Evolutionary conservation across 345 rosid genomes (phyloP).

Genomic region (Aethionema arabicum): DNA sequence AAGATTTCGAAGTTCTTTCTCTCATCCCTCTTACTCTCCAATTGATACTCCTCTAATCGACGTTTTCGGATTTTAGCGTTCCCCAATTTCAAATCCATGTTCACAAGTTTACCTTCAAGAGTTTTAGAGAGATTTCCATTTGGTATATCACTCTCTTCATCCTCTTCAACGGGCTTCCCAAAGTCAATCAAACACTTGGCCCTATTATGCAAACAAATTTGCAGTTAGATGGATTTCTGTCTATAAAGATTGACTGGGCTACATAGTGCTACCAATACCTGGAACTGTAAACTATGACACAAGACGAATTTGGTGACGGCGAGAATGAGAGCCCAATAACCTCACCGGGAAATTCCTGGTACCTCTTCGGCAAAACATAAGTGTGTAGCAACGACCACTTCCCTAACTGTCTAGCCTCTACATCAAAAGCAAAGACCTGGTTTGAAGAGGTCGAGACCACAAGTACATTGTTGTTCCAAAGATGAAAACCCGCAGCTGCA

Average conservation of each 20-base stretch:
- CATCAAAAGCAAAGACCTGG: conserved; percentile 84
- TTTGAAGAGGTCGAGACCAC: conserved; percentile 76
- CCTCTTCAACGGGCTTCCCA: conserved; percentile 70
- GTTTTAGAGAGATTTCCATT: conserved; percentile 48
- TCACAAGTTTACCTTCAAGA: conserved; percentile 40
- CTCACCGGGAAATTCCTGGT: conserved; percentile 95
- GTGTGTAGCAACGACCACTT: conserved; percentile 80
- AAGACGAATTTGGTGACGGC: conserved; percentile 52
- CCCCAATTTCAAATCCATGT: conserved; percentile 38
- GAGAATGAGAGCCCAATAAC: conserved; percentile 85
- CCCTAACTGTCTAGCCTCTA: conserved; percentile 84
- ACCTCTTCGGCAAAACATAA: conserved; percentile 65
- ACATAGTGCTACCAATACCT: conserved; percentile 47
- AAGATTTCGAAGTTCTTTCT: conserved; percentile 75
- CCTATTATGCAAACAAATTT: conserved; percentile 45
- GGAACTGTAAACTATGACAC: conserved; percentile 75
- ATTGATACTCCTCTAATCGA: conserved; percentile 44
- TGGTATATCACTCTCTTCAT: conserved; percentile 50
- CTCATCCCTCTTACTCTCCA: conserved; percentile 47
- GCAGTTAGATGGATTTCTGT: not conserved
- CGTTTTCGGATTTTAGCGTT: conserved; percentile 44
- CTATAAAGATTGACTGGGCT: not conserved
- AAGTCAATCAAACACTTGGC: conserved; percentile 87
- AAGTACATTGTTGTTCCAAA: conserved; percentile 64
- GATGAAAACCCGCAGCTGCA: conserved; percentile 88